phyloP scores from a whole-genome alignment of 202 grass and related monocot genomes.

The Schoenoplectus triqueter region DNA sequence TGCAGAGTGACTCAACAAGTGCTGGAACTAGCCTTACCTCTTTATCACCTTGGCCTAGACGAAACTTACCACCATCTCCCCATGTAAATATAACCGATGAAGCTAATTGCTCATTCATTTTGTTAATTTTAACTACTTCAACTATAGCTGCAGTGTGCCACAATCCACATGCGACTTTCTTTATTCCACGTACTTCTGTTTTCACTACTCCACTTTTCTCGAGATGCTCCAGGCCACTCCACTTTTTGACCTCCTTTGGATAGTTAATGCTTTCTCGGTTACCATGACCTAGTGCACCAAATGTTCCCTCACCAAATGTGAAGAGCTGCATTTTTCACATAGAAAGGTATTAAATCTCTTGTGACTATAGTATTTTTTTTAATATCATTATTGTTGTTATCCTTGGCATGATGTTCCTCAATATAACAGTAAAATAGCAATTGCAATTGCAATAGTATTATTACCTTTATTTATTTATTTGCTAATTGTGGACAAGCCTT shows the following conservation, averaged over 20 bases:
- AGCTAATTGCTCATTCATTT: slow-evolving; percentile 45
- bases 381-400: neutral
- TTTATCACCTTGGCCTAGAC: slow-evolving; percentile 72
- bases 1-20: slow-evolving; percentile 70
- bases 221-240: slow-evolving; percentile 51
- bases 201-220: slow-evolving; percentile 28
- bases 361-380: neutral
- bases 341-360: neutral
- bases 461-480: neutral
- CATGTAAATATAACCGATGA: slow-evolving; percentile 80
- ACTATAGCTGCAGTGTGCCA: slow-evolving; percentile 89
- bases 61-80: slow-evolving; percentile 83
- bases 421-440: neutral
- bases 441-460: neutral
- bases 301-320: slow-evolving; percentile 83
- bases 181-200: slow-evolving; percentile 39
- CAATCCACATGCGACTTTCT: slow-evolving; percentile 77
- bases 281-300: slow-evolving; percentile 79
- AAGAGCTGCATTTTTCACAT: slow-evolving; percentile 42
- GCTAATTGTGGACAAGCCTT: neutral
- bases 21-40: slow-evolving; percentile 72
- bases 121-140: slow-evolving; percentile 51
- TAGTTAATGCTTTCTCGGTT: slow-evolving; percentile 61
- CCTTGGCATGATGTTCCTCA: neutral
- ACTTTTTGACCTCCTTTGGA: slow-evolving; percentile 72